These are phyloP conservation scores for Pseudogymnoascus sp. DNA, from an alignment of 2,329 filamentous ascomycete genomes.

Conservation along the genomic window DNA sequence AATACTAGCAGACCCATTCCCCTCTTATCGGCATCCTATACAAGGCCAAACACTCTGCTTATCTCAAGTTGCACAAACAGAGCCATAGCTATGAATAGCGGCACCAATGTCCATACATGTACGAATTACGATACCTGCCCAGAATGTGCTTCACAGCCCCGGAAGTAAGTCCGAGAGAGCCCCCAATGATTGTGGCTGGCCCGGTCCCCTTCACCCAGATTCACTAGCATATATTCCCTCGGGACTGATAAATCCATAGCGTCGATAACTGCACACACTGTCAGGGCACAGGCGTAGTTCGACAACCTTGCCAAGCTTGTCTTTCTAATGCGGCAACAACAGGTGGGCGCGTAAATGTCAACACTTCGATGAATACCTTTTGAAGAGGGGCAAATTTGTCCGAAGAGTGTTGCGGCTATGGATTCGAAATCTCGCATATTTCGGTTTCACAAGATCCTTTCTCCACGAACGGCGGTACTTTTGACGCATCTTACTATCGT, in stretches of 20 bases:
- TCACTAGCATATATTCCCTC: neutral
- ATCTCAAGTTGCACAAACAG: neutral
- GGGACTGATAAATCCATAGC: neutral
- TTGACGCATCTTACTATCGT: neutral
- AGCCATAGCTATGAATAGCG: neutral
- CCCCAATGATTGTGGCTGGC: neutral
- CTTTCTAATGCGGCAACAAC: neutral
- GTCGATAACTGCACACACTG: neutral
- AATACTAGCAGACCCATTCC: neutral
- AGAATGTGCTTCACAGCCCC: neutral
- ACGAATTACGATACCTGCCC: neutral
- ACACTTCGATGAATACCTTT: neutral
- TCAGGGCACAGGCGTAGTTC: neutral
- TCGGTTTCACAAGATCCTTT: neutral
- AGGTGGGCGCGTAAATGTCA: neutral
- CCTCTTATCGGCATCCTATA: neutral
- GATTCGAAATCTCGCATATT: neutral
- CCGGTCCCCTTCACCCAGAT: neutral
- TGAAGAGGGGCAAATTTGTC: neutral
- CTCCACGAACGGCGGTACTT: neutral
- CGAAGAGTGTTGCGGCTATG: neutral
- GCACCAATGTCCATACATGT: neutral
- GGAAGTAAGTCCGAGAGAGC: neutral
- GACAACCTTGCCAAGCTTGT: neutral
- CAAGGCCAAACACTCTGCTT: neutral